Evolutionary conservation across 2,329 filamentous ascomycete genomes (phyloP).

Genomic region (Lecanicillium sp.): DNA sequence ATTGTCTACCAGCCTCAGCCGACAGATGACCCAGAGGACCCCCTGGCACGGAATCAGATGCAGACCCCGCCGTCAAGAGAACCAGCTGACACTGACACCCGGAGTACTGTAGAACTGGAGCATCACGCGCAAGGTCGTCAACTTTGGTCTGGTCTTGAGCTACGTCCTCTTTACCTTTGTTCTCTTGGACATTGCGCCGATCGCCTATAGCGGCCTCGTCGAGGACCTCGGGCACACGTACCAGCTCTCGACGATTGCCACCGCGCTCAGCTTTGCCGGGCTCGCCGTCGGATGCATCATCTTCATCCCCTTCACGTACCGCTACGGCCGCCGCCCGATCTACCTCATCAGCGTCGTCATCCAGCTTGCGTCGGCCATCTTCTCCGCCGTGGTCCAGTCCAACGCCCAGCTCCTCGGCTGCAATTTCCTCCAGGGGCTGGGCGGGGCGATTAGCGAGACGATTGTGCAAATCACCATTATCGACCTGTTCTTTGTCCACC

Average conservation of each 20-base stretch:
- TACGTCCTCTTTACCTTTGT: constrained; percentile 62
- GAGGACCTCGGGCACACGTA: constrained; percentile 19
- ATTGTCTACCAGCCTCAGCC: too few relatives aligned
- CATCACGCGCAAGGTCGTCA: constrained; percentile 9
- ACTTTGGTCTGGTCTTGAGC: constrained; percentile 46
- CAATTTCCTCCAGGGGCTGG: constrained; percentile 20
- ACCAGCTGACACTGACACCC: too few relatives aligned
- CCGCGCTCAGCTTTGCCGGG: constrained; percentile 21
- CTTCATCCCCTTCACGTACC: constrained; percentile 25
- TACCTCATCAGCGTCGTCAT: constrained; percentile 18
- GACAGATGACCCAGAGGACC: constrained; percentile 2
- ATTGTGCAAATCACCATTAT: constrained; percentile 28
- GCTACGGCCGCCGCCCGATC: constrained; percentile 24
- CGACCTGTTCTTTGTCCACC: constrained; percentile 24
- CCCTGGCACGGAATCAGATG: too few relatives aligned
- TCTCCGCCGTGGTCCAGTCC: constrained; percentile 9
- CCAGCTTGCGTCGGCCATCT: constrained; percentile 13
- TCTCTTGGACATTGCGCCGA: constrained; percentile 37
- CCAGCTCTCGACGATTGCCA: constrained; percentile 16
- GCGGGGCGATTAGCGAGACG: constrained; percentile 29
- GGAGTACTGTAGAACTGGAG: constrained; percentile 4
- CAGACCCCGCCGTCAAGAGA: too few relatives aligned
- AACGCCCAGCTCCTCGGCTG: constrained; percentile 11
- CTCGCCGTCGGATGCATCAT: constrained; percentile 25
- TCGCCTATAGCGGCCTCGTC: constrained; percentile 5